Evolutionary conservation across 2,329 filamentous ascomycete genomes (phyloP).

Genomic region (Didymella pomorum): DNA sequence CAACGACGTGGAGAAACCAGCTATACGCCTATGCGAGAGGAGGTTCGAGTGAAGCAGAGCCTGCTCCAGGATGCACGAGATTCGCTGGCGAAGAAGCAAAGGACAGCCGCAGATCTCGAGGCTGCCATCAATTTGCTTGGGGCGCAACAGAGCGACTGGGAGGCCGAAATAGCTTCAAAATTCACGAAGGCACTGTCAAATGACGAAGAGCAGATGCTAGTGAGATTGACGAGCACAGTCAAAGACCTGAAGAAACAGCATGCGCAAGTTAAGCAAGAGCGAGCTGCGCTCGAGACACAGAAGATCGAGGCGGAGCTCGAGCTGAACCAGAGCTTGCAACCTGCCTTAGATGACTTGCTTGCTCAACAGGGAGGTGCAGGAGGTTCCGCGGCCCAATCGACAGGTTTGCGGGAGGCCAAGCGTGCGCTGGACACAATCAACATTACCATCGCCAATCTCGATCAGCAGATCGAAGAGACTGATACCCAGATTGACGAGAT

Average conservation of each 20-base stretch:
- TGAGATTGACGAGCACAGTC: slow-evolving; percentile 71
- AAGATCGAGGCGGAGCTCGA: slow-evolving; percentile 88
- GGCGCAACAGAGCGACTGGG: slow-evolving; percentile 77
- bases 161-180: slow-evolving; percentile 81
- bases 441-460: slow-evolving; percentile 71
- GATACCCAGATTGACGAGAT: slow-evolving; percentile 74
- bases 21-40: slow-evolving; percentile 79
- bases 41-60: slow-evolving; percentile 77
- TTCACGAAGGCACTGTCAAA: slow-evolving; percentile 90
- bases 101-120: slow-evolving; percentile 72
- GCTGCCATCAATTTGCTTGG: slow-evolving; percentile 65
- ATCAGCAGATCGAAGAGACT: slow-evolving; percentile 74
- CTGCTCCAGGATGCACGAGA: slow-evolving; percentile 77
- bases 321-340: slow-evolving; percentile 85
- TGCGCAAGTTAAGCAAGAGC: slow-evolving; percentile 74
- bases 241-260: slow-evolving; percentile 80
- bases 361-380: slow-evolving; percentile 54
- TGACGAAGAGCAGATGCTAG: slow-evolving; percentile 83
- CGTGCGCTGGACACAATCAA: slow-evolving; percentile 81
- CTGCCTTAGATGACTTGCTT: slow-evolving; percentile 81
- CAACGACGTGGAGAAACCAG: slow-evolving; percentile 80
- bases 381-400: slow-evolving; percentile 61
- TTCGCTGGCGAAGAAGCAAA: slow-evolving; percentile 75
- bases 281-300: slow-evolving; percentile 78
- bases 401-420: slow-evolving; percentile 78